Evolutionary conservation across 2,329 filamentous ascomycete species (phyloP).

Genomic region (Kalaharituber pfeilii): DNA sequence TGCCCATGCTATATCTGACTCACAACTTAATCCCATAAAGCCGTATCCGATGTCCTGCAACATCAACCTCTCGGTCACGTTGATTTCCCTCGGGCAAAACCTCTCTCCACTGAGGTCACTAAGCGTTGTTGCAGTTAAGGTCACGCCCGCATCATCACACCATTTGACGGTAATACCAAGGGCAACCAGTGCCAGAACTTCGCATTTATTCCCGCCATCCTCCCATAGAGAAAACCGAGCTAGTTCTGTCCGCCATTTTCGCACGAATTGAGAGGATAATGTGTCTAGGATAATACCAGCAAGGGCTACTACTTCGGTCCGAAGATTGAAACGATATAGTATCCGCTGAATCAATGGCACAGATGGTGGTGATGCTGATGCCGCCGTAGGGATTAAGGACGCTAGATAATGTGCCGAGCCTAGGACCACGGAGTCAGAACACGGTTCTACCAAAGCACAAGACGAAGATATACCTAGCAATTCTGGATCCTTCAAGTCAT

Average conservation of each 20-base stretch:
- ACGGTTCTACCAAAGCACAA: slow-evolving; percentile 21
- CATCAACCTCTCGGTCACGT: slow-evolving; percentile 45
- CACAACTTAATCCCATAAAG: slow-evolving; percentile 31
- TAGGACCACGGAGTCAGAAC: slow-evolving; percentile 24
- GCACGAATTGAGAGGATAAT: slow-evolving; percentile 44
- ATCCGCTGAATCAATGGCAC: slow-evolving; percentile 43
- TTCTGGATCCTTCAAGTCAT: slow-evolving; percentile 24
- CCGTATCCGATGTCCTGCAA: slow-evolving; percentile 48
- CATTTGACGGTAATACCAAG: slow-evolving; percentile 50
- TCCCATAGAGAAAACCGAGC: neutral
- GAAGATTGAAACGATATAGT: slow-evolving; percentile 39
- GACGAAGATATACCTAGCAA: slow-evolving; percentile 28
- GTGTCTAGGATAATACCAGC: slow-evolving; percentile 51
- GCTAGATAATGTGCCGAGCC: slow-evolving; percentile 49
- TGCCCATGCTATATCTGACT: neutral
- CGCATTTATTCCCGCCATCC: slow-evolving; percentile 37
- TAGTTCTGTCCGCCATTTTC: slow-evolving; percentile 36
- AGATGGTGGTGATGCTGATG: slow-evolving; percentile 42
- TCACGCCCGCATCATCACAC: slow-evolving; percentile 40
- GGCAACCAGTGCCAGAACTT: slow-evolving; percentile 45
- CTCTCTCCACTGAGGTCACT: slow-evolving; percentile 36
- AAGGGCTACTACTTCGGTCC: slow-evolving; percentile 45
- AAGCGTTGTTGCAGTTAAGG: slow-evolving; percentile 36
- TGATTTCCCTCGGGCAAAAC: slow-evolving; percentile 46
- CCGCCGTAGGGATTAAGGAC: slow-evolving; percentile 46